Evolutionary conservation across 163 green algal genomes (phyloP).

Genomic region (Prototheca wickerhamii): DNA sequence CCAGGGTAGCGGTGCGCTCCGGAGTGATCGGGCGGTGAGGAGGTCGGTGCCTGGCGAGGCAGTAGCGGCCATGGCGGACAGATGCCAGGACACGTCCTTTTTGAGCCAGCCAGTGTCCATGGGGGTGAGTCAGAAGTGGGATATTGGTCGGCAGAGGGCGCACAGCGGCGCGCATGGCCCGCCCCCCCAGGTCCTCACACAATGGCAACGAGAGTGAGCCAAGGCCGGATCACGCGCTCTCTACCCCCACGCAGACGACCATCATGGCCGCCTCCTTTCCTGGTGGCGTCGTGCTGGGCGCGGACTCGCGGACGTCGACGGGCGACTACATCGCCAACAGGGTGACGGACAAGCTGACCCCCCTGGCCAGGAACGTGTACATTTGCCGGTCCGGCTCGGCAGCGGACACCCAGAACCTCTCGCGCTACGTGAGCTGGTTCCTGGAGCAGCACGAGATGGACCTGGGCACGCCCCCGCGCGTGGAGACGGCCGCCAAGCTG

Average conservation of each 20-base stretch:
- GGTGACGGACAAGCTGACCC: slow-evolving; percentile 73
- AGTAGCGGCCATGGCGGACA: neutral
- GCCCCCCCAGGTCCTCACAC: too few relatives aligned
- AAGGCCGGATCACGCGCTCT: neutral
- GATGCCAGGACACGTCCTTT: neutral
- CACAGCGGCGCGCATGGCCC: neutral
- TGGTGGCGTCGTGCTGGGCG: slow-evolving; percentile 68
- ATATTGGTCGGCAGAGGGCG: neutral
- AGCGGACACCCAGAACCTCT: slow-evolving; percentile 55
- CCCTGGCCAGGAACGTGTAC: slow-evolving; percentile 52
- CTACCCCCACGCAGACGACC: slow-evolving; percentile 46
- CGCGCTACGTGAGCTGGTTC: slow-evolving; percentile 43
- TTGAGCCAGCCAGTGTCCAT: slow-evolving; percentile 16
- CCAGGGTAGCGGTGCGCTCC: too few relatives aligned
- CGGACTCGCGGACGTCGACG: slow-evolving; percentile 66
- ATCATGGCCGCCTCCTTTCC: slow-evolving; percentile 68
- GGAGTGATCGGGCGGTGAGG: neutral
- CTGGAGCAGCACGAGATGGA: slow-evolving; percentile 50
- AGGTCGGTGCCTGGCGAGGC: too few relatives aligned
- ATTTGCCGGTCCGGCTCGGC: slow-evolving; percentile 48
- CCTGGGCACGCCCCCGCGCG: slow-evolving; percentile 27
- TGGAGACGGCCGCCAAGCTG: slow-evolving; percentile 45
- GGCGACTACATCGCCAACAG: slow-evolving; percentile 70
- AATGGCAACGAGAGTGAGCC: too few relatives aligned
- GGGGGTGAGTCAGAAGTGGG: slow-evolving; percentile 15